phyloP scores from a whole-genome alignment of 1,284 basidiomycete species.

The Xerocomus amazonicus region DNA sequence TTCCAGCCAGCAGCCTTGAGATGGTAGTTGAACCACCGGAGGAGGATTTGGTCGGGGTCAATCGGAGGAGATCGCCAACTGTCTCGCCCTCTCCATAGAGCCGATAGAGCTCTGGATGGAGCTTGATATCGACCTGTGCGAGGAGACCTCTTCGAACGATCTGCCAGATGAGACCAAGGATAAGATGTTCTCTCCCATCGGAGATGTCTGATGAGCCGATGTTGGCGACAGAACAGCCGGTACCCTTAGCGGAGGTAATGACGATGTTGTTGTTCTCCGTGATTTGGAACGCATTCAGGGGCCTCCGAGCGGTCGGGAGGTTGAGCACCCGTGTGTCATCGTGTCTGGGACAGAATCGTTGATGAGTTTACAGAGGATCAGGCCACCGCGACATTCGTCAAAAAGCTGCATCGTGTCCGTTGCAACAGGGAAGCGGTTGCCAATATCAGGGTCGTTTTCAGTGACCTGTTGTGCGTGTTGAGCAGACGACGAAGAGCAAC shows the following conservation, averaged over 20 bases:
- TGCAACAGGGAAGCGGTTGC: conserved; percentile 83
- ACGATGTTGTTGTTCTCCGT: conserved; percentile 99
- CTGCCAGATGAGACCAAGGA: conserved; percentile 99
- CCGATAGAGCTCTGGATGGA: conserved; percentile 95
- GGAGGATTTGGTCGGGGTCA: conserved; percentile 97
- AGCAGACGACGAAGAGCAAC: not conserved
- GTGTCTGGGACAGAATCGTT: conserved; percentile 99
- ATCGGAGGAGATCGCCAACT: conserved; percentile 87
- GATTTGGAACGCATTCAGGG: conserved; percentile 94
- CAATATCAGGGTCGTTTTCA: conserved; percentile 86
- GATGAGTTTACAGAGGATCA: conserved; percentile 97
- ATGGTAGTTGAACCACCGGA: conserved; percentile 99
- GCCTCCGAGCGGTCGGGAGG: conserved; percentile 73
- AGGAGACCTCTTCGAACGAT: conserved; percentile 93
- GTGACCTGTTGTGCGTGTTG: conserved; percentile 59
- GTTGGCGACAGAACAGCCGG: conserved; percentile 98
- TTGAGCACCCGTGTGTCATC: conserved; percentile 98
- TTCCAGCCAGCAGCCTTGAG: conserved; percentile 93
- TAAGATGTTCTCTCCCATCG: conserved; percentile 94
- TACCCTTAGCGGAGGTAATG: conserved; percentile 96
- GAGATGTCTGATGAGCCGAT: conserved; percentile 93
- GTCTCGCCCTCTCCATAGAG: conserved; percentile 96
- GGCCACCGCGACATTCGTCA: conserved; percentile 93
- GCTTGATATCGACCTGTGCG: conserved; percentile 95
- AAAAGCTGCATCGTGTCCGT: conserved; percentile 98